A percentile compares a stretch with the other conserved stretches of the same genome.
These are phyloP conservation scores for Epithele typhae DNA, from an alignment of 768 basidiomycete genomes.

Conservation along the genomic window DNA sequence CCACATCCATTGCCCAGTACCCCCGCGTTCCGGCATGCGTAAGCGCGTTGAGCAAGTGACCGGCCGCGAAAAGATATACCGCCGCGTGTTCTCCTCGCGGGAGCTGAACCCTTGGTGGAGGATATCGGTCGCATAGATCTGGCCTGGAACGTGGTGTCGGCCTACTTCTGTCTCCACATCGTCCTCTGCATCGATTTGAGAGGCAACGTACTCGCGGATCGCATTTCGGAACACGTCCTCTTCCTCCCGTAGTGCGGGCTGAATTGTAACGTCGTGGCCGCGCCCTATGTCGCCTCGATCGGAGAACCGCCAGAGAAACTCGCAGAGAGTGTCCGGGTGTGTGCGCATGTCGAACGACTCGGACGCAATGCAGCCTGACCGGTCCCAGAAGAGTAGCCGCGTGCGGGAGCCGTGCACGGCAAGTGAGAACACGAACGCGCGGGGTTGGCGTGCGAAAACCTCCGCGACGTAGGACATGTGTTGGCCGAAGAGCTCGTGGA, in stretches of 20 bases:
- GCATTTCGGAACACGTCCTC: not conserved
- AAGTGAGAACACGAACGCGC: constrained; percentile 25
- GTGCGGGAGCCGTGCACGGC: constrained; percentile 20
- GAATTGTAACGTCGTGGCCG: constrained; percentile 20
- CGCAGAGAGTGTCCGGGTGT: constrained; percentile 16
- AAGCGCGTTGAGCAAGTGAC: not conserved
- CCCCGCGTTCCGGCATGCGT: constrained; percentile 4
- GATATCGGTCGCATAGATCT: not conserved
- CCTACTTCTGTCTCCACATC: not conserved
- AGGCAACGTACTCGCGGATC: not conserved
- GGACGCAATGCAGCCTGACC: constrained; percentile 28
- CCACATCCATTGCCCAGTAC: constrained; percentile 7
- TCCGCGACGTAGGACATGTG: not conserved
- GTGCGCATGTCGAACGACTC: constrained; percentile 21
- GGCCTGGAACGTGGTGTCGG: not conserved
- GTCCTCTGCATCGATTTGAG: not conserved
- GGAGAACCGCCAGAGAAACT: constrained; percentile 29
- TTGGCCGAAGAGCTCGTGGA: not conserved
- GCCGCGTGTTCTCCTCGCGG: not conserved
- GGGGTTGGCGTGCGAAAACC: constrained; percentile 23
- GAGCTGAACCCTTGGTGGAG: not conserved
- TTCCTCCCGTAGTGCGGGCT: not conserved
- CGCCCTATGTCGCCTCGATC: constrained; percentile 10
- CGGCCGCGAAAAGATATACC: constrained; percentile 5
- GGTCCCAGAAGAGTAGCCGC: constrained; percentile 30